Evolutionary conservation across 140 eudicot genomes (phyloP).

Genomic region (Erigeron philadelphicus): DNA sequence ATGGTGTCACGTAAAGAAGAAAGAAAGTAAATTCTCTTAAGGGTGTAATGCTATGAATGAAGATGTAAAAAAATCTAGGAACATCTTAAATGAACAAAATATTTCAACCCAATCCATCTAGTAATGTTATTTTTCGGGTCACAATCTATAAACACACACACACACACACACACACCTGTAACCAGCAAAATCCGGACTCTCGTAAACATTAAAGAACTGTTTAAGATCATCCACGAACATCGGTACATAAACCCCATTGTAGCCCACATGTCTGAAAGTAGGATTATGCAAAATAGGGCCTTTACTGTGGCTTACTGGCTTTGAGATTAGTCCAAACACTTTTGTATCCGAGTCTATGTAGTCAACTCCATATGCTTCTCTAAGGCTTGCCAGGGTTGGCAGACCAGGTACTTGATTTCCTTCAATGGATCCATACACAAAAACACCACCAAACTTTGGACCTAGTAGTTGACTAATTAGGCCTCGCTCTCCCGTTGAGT

Average conservation of each 20-base stretch:
- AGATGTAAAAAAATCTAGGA: too few species aligned
- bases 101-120: too few species aligned
- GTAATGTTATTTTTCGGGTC: too few species aligned
- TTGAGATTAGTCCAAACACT: conserved; percentile 70
- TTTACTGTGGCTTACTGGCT: conserved; percentile 86
- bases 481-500: conserved; percentile 72
- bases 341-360: conserved; percentile 47
- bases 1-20: conserved; percentile 14
- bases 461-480: conserved; percentile 66
- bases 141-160: neutral
- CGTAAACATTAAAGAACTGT: conserved; percentile 55
- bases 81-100: too few species aligned
- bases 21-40: neutral
- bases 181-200: conserved; percentile 77
- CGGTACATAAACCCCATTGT: conserved; percentile 72
- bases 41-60: neutral
- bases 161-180: conserved; percentile 46
- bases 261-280: conserved; percentile 65
- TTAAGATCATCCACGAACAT: conserved; percentile 75
- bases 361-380: conserved; percentile 53
- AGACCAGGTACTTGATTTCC: conserved; percentile 51
- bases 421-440: conserved; percentile 60
- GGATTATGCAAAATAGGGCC: conserved; percentile 80
- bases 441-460: conserved; percentile 67
- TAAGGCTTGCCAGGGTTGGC: conserved; percentile 54